Evolutionary conservation across 805 yeast genomes (phyloP), one percentile per base, ranked within the genome.

Genomic region (Saccharomycopsis sp.): DNA sequence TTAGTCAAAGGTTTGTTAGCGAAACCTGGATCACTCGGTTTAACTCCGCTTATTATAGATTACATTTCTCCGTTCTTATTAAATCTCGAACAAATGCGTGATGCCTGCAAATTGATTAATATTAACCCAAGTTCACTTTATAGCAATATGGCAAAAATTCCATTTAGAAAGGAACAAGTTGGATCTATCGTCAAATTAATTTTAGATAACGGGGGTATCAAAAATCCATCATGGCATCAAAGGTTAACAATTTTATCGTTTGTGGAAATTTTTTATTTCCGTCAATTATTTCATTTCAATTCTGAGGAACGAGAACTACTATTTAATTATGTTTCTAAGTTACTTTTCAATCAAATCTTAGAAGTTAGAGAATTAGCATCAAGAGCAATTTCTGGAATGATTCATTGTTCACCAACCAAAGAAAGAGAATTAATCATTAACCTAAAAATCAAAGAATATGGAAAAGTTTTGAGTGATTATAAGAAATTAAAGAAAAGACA

Each of bases 281-380:
- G 77, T 27, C 80, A 86, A 46, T 61, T 81, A 43, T 64, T 84
- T 49, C 61, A 67, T 25, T 57, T 89, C 40, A 55, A 65, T 2
- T 45, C 53, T 1, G 58, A 54, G 0, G 79, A 80, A 49, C 63
- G 80, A 41, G 47, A 51, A 10, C 49, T 55, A 23, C 61, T 89
- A 10, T 63, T 84, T 19, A 60, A 63, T 1, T 64, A 73, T 38
- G 72, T 80, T 2, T 63, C 67, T 26, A 56, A 63, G 3, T 61
- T 80, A 49, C 59, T 85, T 40, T 72, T 70, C 47, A 81, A 76
- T 52, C 63, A 64, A 27, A 82, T 78, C 46, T 69, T 80, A 15
- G 89, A 84, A 43, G 83, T 89, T 3, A 64, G 97, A 43, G 81
- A 76, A 39, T 63, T 73, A 5, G 84, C 92, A 1, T 74, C 92